Evolutionary conservation across 495 filamentous ascomycete species (phyloP).

Genomic region (Podospora sp.): DNA sequence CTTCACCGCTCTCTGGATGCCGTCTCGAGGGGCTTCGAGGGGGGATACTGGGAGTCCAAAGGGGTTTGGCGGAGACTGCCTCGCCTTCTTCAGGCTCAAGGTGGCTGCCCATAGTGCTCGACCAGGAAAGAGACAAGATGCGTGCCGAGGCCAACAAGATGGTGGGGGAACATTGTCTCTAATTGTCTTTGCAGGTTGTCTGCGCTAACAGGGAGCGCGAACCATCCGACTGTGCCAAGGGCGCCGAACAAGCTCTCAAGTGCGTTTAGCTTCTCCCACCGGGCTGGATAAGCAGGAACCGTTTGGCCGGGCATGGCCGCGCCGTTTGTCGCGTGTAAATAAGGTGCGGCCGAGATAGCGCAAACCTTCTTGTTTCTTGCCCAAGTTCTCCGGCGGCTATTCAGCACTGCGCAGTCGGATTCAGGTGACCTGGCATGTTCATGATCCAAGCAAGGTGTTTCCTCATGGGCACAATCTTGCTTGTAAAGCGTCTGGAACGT

Average conservation of each 20-base stretch:
- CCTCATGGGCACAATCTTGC: too few species aligned
- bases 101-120: not conserved
- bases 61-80: not conserved
- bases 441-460: too few species aligned
- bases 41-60: slow-evolving; percentile 16
- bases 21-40: slow-evolving; percentile 18
- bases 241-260: not conserved
- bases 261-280: not conserved
- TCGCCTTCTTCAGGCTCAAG: not conserved
- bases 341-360: not conserved
- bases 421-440: too few species aligned
- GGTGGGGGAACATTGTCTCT: not conserved
- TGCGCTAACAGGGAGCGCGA: not conserved
- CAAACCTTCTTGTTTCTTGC: not conserved
- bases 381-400: not conserved
- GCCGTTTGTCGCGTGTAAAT: not conserved
- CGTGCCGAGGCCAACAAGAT: not conserved
- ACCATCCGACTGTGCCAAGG: not conserved
- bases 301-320: not conserved
- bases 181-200: not conserved
- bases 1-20: not conserved
- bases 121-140: not conserved
- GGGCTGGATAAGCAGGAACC: not conserved
- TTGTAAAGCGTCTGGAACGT: too few species aligned
- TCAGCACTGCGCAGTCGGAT: too few species aligned